A percentile compares a stretch with the other conserved stretches of the same genome.
These are phyloP conservation scores for Prinsepia uniflora DNA, from an alignment of 306 rosid genomes.

Conservation along the genomic window DNA sequence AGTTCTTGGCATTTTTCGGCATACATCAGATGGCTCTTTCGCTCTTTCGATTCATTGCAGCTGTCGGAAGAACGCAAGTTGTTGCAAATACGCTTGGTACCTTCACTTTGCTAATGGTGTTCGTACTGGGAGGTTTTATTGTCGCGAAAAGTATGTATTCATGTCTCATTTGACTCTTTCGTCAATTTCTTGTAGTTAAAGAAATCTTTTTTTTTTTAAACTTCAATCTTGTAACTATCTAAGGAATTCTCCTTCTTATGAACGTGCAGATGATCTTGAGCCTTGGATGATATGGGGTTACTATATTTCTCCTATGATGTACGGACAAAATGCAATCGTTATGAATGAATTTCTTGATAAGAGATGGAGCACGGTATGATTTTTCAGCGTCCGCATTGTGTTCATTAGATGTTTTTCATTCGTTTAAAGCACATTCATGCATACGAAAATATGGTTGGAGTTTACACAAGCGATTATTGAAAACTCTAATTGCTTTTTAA, in stretches of 20 bases:
- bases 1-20: slow-evolving; percentile 74
- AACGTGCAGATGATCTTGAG: slow-evolving; percentile 46
- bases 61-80: slow-evolving; percentile 65
- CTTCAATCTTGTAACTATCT: neutral
- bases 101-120: slow-evolving; percentile 56
- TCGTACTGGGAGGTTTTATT: slow-evolving; percentile 86
- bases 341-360: slow-evolving; percentile 78
- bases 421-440: neutral
- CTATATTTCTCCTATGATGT: slow-evolving; percentile 83
- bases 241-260: neutral
- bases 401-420: neutral
- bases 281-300: slow-evolving; percentile 89
- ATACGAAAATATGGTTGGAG: neutral
- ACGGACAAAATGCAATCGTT: slow-evolving; percentile 79
- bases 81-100: slow-evolving; percentile 60
- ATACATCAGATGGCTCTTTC: slow-evolving; percentile 74
- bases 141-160: slow-evolving; percentile 57
- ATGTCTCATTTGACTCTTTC: neutral
- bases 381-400: neutral
- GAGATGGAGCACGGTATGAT: slow-evolving; percentile 73
- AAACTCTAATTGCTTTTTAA: neutral
- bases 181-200: neutral
- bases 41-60: slow-evolving; percentile 80
- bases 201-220: neutral
- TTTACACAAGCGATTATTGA: neutral